phyloP scores from a whole-genome alignment of 2,329 filamentous ascomycete genomes.

The Exserohilum rostratum region DNA sequence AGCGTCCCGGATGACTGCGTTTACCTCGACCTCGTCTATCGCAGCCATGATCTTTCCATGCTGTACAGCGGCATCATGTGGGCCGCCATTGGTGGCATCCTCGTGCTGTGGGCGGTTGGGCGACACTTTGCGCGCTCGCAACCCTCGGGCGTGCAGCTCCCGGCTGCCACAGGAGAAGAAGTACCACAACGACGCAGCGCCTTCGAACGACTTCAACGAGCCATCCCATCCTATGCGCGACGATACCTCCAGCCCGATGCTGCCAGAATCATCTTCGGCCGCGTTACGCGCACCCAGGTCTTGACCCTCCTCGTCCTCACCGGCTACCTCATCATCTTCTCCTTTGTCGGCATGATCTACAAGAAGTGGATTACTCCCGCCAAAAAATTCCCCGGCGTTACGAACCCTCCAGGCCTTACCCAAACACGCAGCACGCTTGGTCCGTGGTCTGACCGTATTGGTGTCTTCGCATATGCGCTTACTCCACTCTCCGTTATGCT shows the following conservation, averaged over 20 bases:
- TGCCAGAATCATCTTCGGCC: conserved; percentile 65
- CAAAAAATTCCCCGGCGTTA: conserved; percentile 57
- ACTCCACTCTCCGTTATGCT: conserved; percentile 73
- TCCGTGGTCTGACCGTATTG: conserved; percentile 71
- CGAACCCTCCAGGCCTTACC: conserved; percentile 56
- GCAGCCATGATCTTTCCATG: conserved; percentile 61
- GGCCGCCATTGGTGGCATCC: conserved; percentile 58
- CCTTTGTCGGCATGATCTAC: conserved; percentile 70
- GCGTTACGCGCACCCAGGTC: conserved; percentile 72
- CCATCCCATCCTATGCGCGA: conserved; percentile 53
- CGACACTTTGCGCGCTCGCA: conserved; percentile 38
- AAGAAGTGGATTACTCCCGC: conserved; percentile 73
- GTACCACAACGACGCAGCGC: conserved; percentile 30
- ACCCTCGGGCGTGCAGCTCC: conserved; percentile 34
- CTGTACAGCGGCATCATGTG: conserved; percentile 64
- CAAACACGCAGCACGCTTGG: conserved; percentile 71
- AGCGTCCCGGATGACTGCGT: conserved; percentile 64
- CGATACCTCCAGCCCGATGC: conserved; percentile 67
- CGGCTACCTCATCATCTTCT: conserved; percentile 69
- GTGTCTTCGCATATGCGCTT: conserved; percentile 73
- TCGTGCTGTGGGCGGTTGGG: conserved; percentile 53
- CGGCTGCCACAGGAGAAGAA: conserved; percentile 26
- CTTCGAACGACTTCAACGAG: conserved; percentile 35
- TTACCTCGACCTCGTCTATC: conserved; percentile 64
- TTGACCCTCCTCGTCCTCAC: conserved; percentile 63